A percentile compares a stretch with the other conserved stretches of the same genome.
Evolutionary conservation across 371 early-diverging fungal genomes (phyloP).

Genomic region (Sanchytrium tribonematis): DNA sequence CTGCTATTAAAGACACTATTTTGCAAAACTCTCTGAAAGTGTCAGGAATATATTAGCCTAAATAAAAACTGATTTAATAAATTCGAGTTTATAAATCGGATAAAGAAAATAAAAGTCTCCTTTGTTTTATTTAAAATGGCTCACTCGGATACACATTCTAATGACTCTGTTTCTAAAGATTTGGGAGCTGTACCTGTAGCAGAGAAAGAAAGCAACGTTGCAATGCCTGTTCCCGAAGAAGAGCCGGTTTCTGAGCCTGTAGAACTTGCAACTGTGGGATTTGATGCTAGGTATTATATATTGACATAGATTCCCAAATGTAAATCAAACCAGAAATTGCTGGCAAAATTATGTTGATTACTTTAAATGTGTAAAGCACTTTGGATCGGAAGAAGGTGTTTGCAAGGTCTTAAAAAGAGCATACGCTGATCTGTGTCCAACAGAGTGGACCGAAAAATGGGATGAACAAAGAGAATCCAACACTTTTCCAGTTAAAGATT

Average conservation of each 20-base stretch:
- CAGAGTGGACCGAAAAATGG: constrained; percentile 23
- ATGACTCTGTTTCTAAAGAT: too few species aligned
- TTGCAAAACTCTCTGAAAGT: constrained; percentile 1
- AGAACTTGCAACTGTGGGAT: neutral
- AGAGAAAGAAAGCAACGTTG: neutral
- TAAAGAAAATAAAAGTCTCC: too few species aligned
- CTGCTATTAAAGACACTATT: constrained; percentile 1
- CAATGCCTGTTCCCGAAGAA: neutral
- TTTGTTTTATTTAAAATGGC: too few species aligned
- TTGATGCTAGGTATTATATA: neutral
- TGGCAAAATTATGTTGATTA: constrained; percentile 87
- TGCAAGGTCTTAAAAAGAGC: constrained; percentile 55
- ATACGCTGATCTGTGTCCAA: constrained; percentile 54
- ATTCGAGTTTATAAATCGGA: too few species aligned
- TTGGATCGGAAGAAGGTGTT: constrained; percentile 63
- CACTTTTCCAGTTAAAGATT: neutral
- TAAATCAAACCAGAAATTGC: constrained; percentile 22
- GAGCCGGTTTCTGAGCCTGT: neutral
- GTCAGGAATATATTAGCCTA: neutral
- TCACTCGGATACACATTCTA: too few species aligned
- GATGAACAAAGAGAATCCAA: neutral
- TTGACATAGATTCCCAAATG: neutral
- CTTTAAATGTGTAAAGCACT: constrained; percentile 31
- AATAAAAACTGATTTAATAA: too few species aligned
- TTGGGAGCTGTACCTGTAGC: too few species aligned